A percentile compares a stretch with the other conserved stretches of the same genome.
phyloP scores from a whole-genome alignment of 805 yeast genomes.

The Sugiyamaella floridensis region DNA sequence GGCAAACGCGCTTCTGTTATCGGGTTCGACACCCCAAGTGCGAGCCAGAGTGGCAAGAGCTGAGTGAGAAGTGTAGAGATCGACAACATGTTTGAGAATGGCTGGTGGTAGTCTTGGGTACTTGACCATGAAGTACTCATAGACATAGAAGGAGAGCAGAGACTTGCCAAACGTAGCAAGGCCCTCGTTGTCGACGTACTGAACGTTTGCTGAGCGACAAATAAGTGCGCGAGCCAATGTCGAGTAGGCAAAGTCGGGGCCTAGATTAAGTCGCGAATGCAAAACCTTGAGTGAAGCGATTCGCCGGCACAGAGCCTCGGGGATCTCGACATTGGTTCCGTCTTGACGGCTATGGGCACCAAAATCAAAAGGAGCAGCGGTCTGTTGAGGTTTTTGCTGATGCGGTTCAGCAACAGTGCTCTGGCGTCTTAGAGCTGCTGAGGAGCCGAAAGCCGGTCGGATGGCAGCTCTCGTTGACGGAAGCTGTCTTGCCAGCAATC shows the following conservation, averaged over 20 bases:
- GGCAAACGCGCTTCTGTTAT: slow-evolving; percentile 53
- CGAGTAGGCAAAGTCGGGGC: slow-evolving; percentile 48
- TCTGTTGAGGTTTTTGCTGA: slow-evolving; percentile 2
- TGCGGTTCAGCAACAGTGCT: slow-evolving; percentile 1
- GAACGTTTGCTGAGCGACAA: slow-evolving; percentile 39
- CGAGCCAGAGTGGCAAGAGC: slow-evolving; percentile 62
- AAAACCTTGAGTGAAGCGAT: slow-evolving; percentile 73
- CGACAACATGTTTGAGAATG: slow-evolving; percentile 67
- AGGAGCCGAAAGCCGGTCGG: not conserved
- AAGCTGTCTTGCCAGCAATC: not conserved
- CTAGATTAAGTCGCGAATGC: slow-evolving; percentile 67
- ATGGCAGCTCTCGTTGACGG: not conserved
- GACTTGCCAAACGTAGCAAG: slow-evolving; percentile 77
- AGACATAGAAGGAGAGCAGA: slow-evolving; percentile 64
- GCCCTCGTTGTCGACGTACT: slow-evolving; percentile 66
- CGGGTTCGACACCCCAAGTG: slow-evolving; percentile 85
- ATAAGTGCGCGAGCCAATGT: slow-evolving; percentile 79
- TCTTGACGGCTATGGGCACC: slow-evolving; percentile 23
- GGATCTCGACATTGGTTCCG: slow-evolving; percentile 28
- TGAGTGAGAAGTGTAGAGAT: slow-evolving; percentile 63
- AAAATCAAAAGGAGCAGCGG: slow-evolving; percentile 27
- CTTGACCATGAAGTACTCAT: slow-evolving; percentile 62
- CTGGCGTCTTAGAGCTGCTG: not conserved
- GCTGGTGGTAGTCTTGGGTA: slow-evolving; percentile 88
- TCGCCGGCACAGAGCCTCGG: slow-evolving; percentile 47